Evolutionary conservation across 1,284 basidiomycete genomes (phyloP).

Genomic region (Leccinum subrobustum): DNA sequence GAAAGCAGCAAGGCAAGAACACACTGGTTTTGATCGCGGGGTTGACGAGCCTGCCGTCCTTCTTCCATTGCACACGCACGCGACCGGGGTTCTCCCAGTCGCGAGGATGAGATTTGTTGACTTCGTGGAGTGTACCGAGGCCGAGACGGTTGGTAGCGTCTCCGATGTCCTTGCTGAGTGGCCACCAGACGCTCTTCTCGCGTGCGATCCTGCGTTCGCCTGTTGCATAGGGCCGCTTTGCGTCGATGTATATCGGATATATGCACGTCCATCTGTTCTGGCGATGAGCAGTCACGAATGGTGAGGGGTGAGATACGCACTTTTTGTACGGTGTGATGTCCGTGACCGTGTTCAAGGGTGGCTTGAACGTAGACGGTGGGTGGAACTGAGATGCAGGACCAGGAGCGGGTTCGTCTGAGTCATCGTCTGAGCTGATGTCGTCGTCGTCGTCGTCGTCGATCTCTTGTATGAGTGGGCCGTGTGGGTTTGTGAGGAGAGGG

Average conservation of each 20-base stretch:
- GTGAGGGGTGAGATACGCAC: slow-evolving; percentile 40
- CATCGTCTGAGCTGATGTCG: slow-evolving; percentile 32
- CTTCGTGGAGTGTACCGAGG: slow-evolving; percentile 82
- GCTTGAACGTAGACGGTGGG: slow-evolving; percentile 25
- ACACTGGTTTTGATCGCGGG: slow-evolving; percentile 76
- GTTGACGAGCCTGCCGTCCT: slow-evolving; percentile 74
- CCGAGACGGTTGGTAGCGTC: slow-evolving; percentile 79
- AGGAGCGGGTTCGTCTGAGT: slow-evolving; percentile 35
- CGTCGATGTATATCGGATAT: slow-evolving; percentile 97
- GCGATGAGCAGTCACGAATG: background rate
- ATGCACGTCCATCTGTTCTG: slow-evolving; percentile 82
- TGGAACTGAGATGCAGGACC: slow-evolving; percentile 55
- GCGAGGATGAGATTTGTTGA: slow-evolving; percentile 85
- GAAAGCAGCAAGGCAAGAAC: slow-evolving; percentile 31
- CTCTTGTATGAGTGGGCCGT: slow-evolving; percentile 77
- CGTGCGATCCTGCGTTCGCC: slow-evolving; percentile 83
- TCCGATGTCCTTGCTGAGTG: slow-evolving; percentile 88
- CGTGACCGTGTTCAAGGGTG: slow-evolving; percentile 44
- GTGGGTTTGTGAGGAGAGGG: slow-evolving; percentile 62
- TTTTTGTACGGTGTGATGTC: slow-evolving; percentile 79
- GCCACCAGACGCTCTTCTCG: slow-evolving; percentile 88
- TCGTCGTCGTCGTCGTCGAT: slow-evolving; percentile 40
- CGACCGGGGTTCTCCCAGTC: slow-evolving; percentile 98
- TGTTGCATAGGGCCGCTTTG: slow-evolving; percentile 82
- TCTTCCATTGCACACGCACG: slow-evolving; percentile 88